Percentiles rank a stretch among this genome's conserved stretches.
phyloP scores from a whole-genome alignment of 2,329 filamentous ascomycete species.

The Ophiostoma fasciatum region DNA sequence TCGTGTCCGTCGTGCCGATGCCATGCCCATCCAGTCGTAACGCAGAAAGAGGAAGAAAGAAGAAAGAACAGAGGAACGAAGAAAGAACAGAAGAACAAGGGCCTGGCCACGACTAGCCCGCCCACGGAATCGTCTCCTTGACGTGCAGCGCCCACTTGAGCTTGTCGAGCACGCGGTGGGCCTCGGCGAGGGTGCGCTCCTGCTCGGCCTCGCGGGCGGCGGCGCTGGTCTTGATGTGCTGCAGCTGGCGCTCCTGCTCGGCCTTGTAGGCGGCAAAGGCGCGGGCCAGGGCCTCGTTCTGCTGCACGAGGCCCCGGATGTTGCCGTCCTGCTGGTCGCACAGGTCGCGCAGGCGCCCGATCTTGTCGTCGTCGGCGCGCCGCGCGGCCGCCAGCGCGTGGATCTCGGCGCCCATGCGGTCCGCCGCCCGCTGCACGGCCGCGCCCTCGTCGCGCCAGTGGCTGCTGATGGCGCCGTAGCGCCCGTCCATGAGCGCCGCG shows the following conservation, averaged over 20 bases:
- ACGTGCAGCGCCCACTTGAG: slow-evolving; percentile 60
- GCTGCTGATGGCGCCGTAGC: slow-evolving; percentile 50
- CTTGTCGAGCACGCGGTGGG: slow-evolving; percentile 47
- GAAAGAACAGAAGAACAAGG: neutral
- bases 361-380: slow-evolving; percentile 45
- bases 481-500: slow-evolving; percentile 53
- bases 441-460: slow-evolving; percentile 54
- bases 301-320: slow-evolving; percentile 40
- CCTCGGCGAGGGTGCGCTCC: slow-evolving; percentile 39
- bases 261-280: slow-evolving; percentile 51
- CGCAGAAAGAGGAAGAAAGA: neutral
- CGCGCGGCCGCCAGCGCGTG: slow-evolving; percentile 38
- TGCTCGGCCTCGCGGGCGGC: slow-evolving; percentile 45
- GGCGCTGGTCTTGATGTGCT: slow-evolving; percentile 42
- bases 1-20: no score
- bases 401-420: slow-evolving; percentile 38
- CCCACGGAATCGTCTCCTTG: slow-evolving; percentile 43
- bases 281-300: slow-evolving; percentile 46
- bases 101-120: slow-evolving; percentile 23
- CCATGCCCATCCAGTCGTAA: no score
- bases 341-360: slow-evolving; percentile 49
- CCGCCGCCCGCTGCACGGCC: slow-evolving; percentile 38
- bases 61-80: neutral
- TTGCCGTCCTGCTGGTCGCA: slow-evolving; percentile 61
- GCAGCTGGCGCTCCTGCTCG: slow-evolving; percentile 46